These are phyloP conservation scores for Luzula sylvatica DNA, from an alignment of 176 grass and related monocot species.

Conservation along the genomic window DNA sequence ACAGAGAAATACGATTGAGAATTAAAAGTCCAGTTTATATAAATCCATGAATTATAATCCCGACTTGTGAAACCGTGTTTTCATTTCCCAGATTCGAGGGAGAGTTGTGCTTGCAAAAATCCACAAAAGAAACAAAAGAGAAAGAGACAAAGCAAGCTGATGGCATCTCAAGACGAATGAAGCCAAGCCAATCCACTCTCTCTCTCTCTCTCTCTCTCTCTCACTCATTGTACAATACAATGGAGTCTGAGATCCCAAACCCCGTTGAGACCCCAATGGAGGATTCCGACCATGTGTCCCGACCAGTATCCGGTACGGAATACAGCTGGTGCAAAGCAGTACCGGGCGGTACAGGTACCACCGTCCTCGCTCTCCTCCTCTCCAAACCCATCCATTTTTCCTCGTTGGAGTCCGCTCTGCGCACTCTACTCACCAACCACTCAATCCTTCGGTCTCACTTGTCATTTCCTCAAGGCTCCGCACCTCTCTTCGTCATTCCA, in stretches of 20 bases:
- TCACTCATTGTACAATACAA: not conserved
- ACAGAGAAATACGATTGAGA: too few species aligned
- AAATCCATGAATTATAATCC: too few species aligned
- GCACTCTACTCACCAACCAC: slow-evolving; percentile 37
- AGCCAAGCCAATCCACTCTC: not conserved
- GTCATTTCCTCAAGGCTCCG: slow-evolving; percentile 22
- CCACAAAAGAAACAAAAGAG: too few species aligned
- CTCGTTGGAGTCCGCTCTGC: slow-evolving; percentile 28
- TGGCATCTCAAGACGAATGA: not conserved
- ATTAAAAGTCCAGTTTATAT: too few species aligned
- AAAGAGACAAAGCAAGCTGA: too few species aligned
- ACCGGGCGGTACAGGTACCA: slow-evolving; percentile 64
- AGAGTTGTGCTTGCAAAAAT: too few species aligned
- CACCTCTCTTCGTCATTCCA: slow-evolving; percentile 35
- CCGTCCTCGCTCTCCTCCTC: slow-evolving; percentile 56
- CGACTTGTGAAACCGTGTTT: too few species aligned
- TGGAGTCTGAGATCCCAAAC: slow-evolving; percentile 26
- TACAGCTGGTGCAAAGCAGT: slow-evolving; percentile 58
- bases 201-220: not conserved
- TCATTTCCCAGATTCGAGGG: too few species aligned
- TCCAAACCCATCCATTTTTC: slow-evolving; percentile 16
- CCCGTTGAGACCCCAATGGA: not conserved
- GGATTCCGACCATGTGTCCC: slow-evolving; percentile 5
- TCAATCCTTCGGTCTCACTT: slow-evolving; percentile 50
- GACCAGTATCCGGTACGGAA: slow-evolving; percentile 47